These are phyloP conservation scores for Phytopythium montanum DNA, from an alignment of 352 stramenopile species.

Conservation along the genomic window DNA sequence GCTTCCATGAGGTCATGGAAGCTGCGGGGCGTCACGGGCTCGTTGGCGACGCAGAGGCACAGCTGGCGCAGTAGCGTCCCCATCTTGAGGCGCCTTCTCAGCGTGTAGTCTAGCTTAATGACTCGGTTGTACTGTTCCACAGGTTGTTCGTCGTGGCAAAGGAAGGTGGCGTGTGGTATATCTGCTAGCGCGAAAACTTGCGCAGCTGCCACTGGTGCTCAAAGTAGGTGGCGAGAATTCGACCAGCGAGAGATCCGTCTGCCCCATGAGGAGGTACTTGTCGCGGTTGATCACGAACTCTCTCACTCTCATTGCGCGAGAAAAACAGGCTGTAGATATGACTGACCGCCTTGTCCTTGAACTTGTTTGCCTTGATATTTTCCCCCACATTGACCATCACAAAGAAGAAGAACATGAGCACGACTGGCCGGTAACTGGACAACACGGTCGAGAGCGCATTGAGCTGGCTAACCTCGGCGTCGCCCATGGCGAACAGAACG, in stretches of 20 bases:
- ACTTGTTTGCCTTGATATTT: background rate
- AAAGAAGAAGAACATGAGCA: conserved; percentile 29
- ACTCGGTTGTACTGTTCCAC: conserved; percentile 21
- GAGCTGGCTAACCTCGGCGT: background rate
- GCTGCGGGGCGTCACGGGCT: conserved; percentile 2
- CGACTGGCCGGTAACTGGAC: background rate
- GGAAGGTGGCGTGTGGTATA: conserved; percentile 4
- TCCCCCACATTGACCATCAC: conserved; percentile 20
- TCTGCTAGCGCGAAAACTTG: conserved; percentile 14
- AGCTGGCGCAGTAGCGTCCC: conserved; percentile 1
- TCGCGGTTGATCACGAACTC: too few species aligned
- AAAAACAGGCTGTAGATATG: conserved; percentile 19
- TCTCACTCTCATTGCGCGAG: background rate
- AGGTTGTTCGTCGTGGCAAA: conserved; percentile 22
- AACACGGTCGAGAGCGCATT: background rate
- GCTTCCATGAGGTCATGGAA: background rate
- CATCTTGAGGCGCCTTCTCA: conserved; percentile 5
- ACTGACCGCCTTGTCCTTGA: conserved; percentile 4
- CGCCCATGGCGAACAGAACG: too few species aligned
- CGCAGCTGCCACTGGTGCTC: background rate
- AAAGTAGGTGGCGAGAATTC: background rate
- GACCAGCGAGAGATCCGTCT: background rate
- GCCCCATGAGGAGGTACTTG: too few species aligned
- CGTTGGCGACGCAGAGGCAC: background rate
- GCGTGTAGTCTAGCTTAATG: conserved; percentile 20